These are phyloP conservation scores for Chytridiales sp. DNA, from an alignment of 371 early-diverging fungal genomes.

Conservation along the genomic window DNA sequence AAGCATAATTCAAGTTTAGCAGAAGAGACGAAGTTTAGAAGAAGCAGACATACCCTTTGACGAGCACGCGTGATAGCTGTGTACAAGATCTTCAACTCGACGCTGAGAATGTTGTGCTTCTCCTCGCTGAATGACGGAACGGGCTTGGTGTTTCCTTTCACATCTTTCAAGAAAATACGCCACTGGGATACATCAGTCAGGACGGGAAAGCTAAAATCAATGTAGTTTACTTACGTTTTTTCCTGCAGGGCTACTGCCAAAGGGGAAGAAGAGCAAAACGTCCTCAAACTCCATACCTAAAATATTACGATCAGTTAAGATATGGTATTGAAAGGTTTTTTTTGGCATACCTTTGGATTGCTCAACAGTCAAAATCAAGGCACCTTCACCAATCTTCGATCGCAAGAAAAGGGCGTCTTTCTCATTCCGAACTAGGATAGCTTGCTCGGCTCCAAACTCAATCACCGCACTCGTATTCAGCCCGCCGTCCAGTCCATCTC, in stretches of 20 bases:
- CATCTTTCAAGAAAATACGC: neutral
- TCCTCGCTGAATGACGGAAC: neutral
- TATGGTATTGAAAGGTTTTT: no score
- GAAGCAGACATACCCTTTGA: neutral
- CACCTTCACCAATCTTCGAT: conserved; percentile 1
- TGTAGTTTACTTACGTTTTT: neutral
- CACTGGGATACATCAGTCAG: no score
- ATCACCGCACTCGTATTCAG: neutral
- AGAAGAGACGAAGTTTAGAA: neutral
- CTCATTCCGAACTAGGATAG: conserved; percentile 19
- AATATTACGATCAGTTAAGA: no score
- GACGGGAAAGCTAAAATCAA: no score
- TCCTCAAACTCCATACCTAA: conserved; percentile 14
- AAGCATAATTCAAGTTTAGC: neutral
- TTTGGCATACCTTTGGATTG: conserved; percentile 17
- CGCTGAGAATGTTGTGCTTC: conserved; percentile 3
- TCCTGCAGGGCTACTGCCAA: conserved; percentile 15
- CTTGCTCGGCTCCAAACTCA: conserved; percentile 26
- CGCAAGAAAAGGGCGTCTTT: neutral
- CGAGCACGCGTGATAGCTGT: conserved; percentile 9
- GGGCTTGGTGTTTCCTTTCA: neutral
- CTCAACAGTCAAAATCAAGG: conserved; percentile 12
- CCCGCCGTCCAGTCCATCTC: neutral
- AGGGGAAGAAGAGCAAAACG: conserved; percentile 9
- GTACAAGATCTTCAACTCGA: conserved; percentile 11